Evolutionary conservation across 805 yeast genomes (phyloP), one percentile per base, ranked within the genome.

Genomic region (Wickerhamomyces canadensis): DNA sequence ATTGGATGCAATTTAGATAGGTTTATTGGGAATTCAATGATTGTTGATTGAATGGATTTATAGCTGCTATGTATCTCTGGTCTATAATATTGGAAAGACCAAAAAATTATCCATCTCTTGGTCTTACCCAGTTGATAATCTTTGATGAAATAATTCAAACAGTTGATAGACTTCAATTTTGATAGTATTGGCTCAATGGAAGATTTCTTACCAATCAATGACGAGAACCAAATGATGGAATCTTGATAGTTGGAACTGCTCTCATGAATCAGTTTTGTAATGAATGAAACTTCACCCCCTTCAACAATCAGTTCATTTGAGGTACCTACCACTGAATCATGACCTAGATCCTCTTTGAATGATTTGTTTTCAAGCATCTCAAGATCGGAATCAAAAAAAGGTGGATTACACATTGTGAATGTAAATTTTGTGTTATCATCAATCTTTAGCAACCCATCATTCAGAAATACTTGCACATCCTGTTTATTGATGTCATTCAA

Each of bases 351-450:
- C 6, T 30, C 21, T 42, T 71, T 72, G 5, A 26, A n/a, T 2
- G 29, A 28, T 8, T 37, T 28, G 13, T 52, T 50, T 4, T 33
- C 27, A 5, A 41, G 35, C 47, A 68, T 41, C 31, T 70, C 76
- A 1, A 48, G 54, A 0, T 19, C 10, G 0, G 69, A 60, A 3
- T 45, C 37, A 46, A 71, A 74, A 44, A 74, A 74, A 2, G 80
- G 80, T 4, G 80, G 80, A 45, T 74, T 74, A 48, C 79, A 73
- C 49, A 74, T 60, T 6, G 64, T 56, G 39, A 72, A 62, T 23
- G 39, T 41, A 18, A 44, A 42, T 2, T 28, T 10, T 21, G 7
- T 19, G 2, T 26, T 35, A 17, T 37, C 37, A n/a, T n/a, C n/a
- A n/a, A n/a, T n/a, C n/a, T n/a, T n/a, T 14, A 53, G 29, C 14